Conservation (phyloP, 805 yeast genomes). For the Saturnispora dispora region DNA sequence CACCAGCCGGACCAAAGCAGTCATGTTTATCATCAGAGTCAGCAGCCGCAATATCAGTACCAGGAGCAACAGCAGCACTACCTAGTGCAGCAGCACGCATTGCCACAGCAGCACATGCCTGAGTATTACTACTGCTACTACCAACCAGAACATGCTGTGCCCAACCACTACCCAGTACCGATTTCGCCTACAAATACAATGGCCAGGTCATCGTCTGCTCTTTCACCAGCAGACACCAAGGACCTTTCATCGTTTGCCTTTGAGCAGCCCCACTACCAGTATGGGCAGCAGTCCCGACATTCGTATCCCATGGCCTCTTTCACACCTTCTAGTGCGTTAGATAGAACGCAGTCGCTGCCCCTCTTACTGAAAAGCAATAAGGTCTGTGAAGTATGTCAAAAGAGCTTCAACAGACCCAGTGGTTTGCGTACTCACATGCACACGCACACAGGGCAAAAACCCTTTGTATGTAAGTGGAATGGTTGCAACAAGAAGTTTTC, state of each 20-base stretch:
- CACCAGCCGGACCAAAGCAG: background rate
- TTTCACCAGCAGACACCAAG: background rate
- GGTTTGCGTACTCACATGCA: conserved; percentile 74
- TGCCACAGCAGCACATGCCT: background rate
- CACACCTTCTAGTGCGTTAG: background rate
- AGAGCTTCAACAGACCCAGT: conserved; percentile 50
- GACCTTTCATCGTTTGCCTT: background rate
- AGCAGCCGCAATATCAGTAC: background rate
- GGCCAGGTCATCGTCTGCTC: background rate
- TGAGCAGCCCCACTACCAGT: background rate
- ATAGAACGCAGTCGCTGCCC: background rate
- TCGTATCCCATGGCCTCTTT: background rate
- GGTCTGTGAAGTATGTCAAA: background rate
- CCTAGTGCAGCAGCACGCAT: background rate
- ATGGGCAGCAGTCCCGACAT: background rate
- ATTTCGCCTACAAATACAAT: background rate
- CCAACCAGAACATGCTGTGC: background rate
- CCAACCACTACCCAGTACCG: background rate
- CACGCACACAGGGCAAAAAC: conserved; percentile 84
- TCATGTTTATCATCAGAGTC: background rate
- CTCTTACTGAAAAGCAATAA: background rate
- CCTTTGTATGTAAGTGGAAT: conserved; percentile 62
- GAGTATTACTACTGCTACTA: background rate
- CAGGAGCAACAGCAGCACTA: background rate
- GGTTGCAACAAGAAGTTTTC: conserved; percentile 63